Base-by-base conservation (phyloP, 1,139 yeast genomes). In the Taiozyma onychis region DNA sequence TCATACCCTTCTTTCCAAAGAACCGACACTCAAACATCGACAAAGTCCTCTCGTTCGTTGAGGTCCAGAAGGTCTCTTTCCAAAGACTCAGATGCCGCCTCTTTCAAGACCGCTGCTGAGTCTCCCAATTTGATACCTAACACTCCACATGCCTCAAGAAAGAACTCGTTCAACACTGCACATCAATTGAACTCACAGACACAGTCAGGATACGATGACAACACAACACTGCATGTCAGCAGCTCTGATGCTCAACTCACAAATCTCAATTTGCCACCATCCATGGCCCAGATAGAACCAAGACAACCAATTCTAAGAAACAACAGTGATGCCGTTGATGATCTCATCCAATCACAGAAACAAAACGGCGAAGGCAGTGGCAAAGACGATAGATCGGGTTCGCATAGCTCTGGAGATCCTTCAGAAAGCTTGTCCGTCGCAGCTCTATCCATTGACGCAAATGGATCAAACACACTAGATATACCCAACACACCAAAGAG, bases 221-320 rank as follows among this genome's bases (percentile, higher is more conserved):
- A 57, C 49, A 58, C 59, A 14, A 48, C 51, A 18, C 44, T 56
- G 45, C 53, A 47, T 44, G 51, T 55, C 41, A 49, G 59, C 7
- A 44, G 53, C n/a, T 48, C 61, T 1, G 61, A 59, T 22, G 53
- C 57, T 9, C 41, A 41, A 28, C 43, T 47, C 34, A 48, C 55
- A 1, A 54, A 47, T 47, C 41, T 54, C n/a, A 49, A 48, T n/a
- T 67, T 77, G 50, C 90, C 90, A 3, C 86, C 90, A 11, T 82
- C 88, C 10, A 83, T 84, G 90, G 71, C 76, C 21, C 81, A 78
- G 56, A 72, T 81, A 51, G 83, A 78, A 51, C 90, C 91, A 13
- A 83, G 80, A 58, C 79, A 82, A 26, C 90, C 91, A 4, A 85
- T 85, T 47, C 71, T 85, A 59, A 65, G 68, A 56, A 68, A 64